These are phyloP conservation scores for Psidium friedrichsthalianum DNA, from an alignment of 345 rosid species.

Conservation along the genomic window DNA sequence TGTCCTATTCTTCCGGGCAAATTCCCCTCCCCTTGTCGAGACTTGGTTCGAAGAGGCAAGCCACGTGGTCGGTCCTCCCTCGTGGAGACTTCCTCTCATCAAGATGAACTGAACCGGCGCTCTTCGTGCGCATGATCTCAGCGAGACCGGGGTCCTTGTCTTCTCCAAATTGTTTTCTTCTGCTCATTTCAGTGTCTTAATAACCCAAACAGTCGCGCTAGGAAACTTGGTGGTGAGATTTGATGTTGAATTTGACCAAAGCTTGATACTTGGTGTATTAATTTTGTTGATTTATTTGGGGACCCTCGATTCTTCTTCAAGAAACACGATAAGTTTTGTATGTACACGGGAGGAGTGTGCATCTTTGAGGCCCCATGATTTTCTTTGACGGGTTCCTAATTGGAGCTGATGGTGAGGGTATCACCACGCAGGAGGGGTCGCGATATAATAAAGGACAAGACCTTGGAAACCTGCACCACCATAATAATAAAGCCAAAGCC, in stretches of 20 bases:
- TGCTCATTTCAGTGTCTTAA: background rate
- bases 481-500: background rate
- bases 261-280: background rate
- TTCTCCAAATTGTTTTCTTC: background rate
- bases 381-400: background rate
- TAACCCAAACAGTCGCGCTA: background rate
- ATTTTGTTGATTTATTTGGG: background rate
- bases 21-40: background rate
- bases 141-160: no score
- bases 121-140: background rate
- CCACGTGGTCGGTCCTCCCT: background rate
- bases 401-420: background rate
- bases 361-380: background rate
- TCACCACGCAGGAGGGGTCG: background rate
- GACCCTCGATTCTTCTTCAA: background rate
- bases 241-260: background rate
- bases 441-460: background rate
- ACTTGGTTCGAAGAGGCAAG: background rate
- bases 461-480: background rate
- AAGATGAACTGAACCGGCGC: background rate
- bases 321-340: background rate
- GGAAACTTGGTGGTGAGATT: no score
- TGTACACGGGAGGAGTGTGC: background rate
- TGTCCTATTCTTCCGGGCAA: background rate
- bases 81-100: background rate